Evolutionary conservation across 2,329 filamentous ascomycete species (phyloP), one percentile per base, ranked within the genome.

Genomic region (Alternaria sp.): DNA sequence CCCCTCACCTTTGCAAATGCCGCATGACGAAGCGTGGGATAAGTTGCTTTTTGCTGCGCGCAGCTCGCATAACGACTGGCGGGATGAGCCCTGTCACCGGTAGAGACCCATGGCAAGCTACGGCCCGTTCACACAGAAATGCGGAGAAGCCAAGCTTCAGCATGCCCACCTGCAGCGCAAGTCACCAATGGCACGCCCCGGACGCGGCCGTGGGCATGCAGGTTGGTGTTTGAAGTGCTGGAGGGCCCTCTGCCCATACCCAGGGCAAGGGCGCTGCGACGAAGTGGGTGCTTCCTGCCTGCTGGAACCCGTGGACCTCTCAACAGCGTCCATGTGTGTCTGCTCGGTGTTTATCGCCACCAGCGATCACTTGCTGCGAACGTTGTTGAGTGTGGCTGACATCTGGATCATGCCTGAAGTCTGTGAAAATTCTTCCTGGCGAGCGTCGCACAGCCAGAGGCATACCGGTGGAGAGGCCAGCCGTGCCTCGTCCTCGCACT

Each of bases 361-460:
- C 25, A 46, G 30, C 23, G 21, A 54, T 52, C 47, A 26, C 64
- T 30, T 26, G 44, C 28, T 23, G 56, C 47, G 36, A 32, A 40
- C 51, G 21, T 28, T 54, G 25, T 25, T 32, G n/a, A 57, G 28
- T 23, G 66, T 62, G 54, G 60, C 66, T 66, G 64, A 57, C 60
- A 54, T 66, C 64, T 71, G 65, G 61, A 69, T 73, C 65, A 55
- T 57, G 57, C 49, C 49, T 36, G 49, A 19, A 40, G 15, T 52
- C 8, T 32, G 65, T 52, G 65, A 70, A 73, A 73, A 66, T 54
- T 72, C 68, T 72, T 69, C 65, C 65, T 72, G 59, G 69, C 59
- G 56, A 56, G 57, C 51, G 62, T 66, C 60, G 40, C 54, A 67
- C 60, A 45, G 28, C 12, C 19, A 45, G 59, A 69, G 52, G 56